Evolutionary conservation across 2,329 filamentous ascomycete genomes (phyloP).

Genomic region (Emericellopsis atlantica): DNA sequence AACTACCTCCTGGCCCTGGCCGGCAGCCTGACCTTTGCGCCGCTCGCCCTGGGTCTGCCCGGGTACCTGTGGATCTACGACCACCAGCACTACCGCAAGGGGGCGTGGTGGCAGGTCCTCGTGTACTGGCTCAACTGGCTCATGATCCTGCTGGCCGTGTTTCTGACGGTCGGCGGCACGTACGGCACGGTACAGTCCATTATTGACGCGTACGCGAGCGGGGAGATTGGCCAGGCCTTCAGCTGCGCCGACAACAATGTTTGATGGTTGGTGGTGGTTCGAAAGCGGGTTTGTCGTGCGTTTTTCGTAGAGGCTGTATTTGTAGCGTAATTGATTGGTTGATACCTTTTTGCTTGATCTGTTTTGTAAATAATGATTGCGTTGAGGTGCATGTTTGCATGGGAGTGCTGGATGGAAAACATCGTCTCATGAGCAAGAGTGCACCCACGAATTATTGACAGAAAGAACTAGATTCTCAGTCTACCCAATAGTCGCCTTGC

Average conservation of each 20-base stretch:
- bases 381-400: too few relatives aligned
- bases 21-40: slow-evolving; percentile 20
- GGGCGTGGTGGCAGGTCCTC: slow-evolving; percentile 9
- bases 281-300: too few relatives aligned
- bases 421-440: too few relatives aligned
- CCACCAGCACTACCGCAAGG: slow-evolving; percentile 15
- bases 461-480: too few relatives aligned
- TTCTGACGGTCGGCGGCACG: slow-evolving; percentile 25
- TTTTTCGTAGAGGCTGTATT: too few relatives aligned
- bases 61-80: slow-evolving; percentile 23
- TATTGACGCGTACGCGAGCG: slow-evolving; percentile 32
- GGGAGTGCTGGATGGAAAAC: too few relatives aligned
- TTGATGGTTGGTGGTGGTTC: slow-evolving; percentile 1
- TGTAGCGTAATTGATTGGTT: too few relatives aligned
- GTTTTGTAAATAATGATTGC: too few relatives aligned
- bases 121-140: slow-evolving; percentile 19
- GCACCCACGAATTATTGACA: too few relatives aligned
- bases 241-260: slow-evolving; percentile 30
- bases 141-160: slow-evolving; percentile 20
- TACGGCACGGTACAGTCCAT: slow-evolving; percentile 34
- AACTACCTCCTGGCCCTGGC: slow-evolving; percentile 19
- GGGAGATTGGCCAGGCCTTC: slow-evolving; percentile 30
- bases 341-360: too few relatives aligned
- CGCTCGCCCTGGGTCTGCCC: slow-evolving; percentile 19
- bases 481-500: too few relatives aligned